Base-by-base conservation (phyloP, 495 filamentous ascomycete genomes). In the Aspergillus homomorphus region DNA sequence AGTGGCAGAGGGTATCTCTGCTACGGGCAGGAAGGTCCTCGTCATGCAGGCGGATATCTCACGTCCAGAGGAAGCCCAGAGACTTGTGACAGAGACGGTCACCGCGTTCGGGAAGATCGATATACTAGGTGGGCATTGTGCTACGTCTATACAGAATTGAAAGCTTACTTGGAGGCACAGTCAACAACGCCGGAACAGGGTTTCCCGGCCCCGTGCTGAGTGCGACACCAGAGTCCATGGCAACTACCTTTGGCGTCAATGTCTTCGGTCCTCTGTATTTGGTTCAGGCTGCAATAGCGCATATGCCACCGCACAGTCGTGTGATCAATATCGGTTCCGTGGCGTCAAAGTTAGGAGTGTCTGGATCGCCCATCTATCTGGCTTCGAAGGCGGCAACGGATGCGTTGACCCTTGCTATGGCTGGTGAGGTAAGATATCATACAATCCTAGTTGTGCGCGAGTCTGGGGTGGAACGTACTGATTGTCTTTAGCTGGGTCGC, bases 21-120 rank as follows among this genome's bases (percentile, higher is more conserved):
- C 46, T 4, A 22, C 46, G 14, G 46, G 46, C 6, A 22, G 46
- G 0, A 26, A 50, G 26, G 46, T 26, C 1, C 46, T 50, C 8
- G 46, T 50, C 46, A n/a, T 50, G 12, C 46, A 50, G 22, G 46
- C 46, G n/a, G 46, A 50, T 15, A 50, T 50, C 46, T 50, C 46
- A 16, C 46, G 46, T 15, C 46, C 46, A 14, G 46, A 50, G 7
- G 46, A 50, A 10, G 46, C 46, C 7, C 46, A 26, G 2, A 50
- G 46, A 14, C 46, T 50, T 4, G 46, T 50, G 21, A 8, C 14
- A 1, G 21, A 50, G 21, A 26, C 46, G 21, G 46, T 50, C 14
- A n/a, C 46, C 16, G 12, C 22, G 12, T 50, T 50, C 28, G 46
- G 22, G 0, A 50, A 50, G 21, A 26, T 50, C 46, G 46, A 50